Base-by-base conservation (phyloP, 2,329 filamentous ascomycete species). In the Aspergillus neoniger region DNA sequence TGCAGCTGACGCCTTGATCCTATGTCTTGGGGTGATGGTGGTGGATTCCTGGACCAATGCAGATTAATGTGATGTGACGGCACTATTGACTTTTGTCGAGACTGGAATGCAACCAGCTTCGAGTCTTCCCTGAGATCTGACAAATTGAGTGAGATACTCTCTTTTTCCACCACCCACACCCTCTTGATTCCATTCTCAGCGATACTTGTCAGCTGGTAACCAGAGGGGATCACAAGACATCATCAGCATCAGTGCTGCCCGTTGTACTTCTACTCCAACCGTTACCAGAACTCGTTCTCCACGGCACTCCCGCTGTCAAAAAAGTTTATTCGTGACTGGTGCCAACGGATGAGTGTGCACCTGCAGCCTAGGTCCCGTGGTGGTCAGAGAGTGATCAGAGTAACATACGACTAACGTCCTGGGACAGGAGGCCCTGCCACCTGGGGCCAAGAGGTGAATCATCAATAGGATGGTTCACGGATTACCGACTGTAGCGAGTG, bases 51-150 rank as follows among this genome's bases (percentile, higher is more conserved):
- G 50, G 51, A 30, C 47, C 52, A 60, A 56, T 60, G 53, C 52
- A 60, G 21, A 17, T 39, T 30, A 39, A 60, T 60, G 53, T 56
- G 58, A 60, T 60, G 52, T 56, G 58, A 56, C 47, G 41, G 53
- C 21, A 56, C 58, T 60, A 55, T 60, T 60, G 58, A 51, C 25
- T 54, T 36, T 23, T n/a, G 36, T 30, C 28, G 32, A 36, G 8
- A 30, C 41, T 51, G 57, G 51, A 32, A 41, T 49, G 25, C 28
- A 56, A 32, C 44, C 50, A 14, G 48, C 38, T 44, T 10, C 48
- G 19, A 36, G 25, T 38, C 52, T 43, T 38, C 21, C 36, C 39
- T 36, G 51, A 39, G 51, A 17, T 47, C 53, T 55, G 53, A 55
- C 41, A 54, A 53, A 59, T 54, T 19, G 23, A 36, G 15, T 23